Percentiles rank a stretch among this genome's conserved stretches.
These are phyloP conservation scores for Colletotrichum salicis DNA, from an alignment of 2,329 filamentous ascomycete species.

Conservation along the genomic window DNA sequence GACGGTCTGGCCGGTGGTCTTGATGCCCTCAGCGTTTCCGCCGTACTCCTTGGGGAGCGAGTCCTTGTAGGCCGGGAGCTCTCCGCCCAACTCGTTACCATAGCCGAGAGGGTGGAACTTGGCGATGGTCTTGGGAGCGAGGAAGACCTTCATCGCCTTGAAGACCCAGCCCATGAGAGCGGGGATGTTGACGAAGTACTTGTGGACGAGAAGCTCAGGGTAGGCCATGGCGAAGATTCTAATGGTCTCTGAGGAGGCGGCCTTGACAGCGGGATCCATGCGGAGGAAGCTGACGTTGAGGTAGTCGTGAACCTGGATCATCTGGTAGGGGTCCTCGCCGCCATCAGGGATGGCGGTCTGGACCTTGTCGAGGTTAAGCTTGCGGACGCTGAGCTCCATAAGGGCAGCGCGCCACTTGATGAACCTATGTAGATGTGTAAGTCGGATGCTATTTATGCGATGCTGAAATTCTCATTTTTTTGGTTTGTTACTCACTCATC, in stretches of 20 bases:
- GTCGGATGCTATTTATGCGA: background rate
- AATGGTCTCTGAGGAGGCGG: constrained; percentile 74
- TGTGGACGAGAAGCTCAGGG: constrained; percentile 84
- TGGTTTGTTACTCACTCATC: constrained; percentile 72
- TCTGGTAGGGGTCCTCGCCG: constrained; percentile 85
- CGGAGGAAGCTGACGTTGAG: constrained; percentile 87
- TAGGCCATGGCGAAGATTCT: constrained; percentile 83
- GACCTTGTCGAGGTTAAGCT: constrained; percentile 76
- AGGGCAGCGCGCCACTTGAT: constrained; percentile 89
- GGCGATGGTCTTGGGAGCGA: constrained; percentile 77
- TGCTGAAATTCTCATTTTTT: background rate
- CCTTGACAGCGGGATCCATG: constrained; percentile 78
- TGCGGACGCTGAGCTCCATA: constrained; percentile 86
- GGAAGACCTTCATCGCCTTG: constrained; percentile 77
- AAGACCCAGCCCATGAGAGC: constrained; percentile 91
- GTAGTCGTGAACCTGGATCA: constrained; percentile 95
- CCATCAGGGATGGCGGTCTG: constrained; percentile 78
- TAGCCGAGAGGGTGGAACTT: constrained; percentile 84
- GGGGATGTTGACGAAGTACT: constrained; percentile 97
- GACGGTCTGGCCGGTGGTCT: constrained; percentile 47
- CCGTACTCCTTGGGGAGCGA: constrained; percentile 82
- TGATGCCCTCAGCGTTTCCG: constrained; percentile 68
- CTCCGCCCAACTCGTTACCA: constrained; percentile 73
- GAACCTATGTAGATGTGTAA: constrained; percentile 67
- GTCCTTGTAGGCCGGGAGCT: constrained; percentile 68